phyloP scores from a whole-genome alignment of 2,329 filamentous ascomycete species.

The Penicillium palitans region DNA sequence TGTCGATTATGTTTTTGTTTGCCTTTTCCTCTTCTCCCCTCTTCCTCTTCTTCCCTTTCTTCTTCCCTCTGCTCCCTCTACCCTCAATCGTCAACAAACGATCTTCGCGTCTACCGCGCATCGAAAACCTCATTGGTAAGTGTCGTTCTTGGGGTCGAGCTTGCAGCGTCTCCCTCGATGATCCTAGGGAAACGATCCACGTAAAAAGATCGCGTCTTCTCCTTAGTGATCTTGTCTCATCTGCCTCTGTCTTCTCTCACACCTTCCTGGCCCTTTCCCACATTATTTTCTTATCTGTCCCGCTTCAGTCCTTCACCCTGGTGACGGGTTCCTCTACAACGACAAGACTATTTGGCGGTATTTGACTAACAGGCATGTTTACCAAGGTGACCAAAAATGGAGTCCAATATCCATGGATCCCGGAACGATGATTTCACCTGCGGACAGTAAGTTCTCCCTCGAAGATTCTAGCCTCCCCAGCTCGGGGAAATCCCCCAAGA shows the following conservation, averaged over 20 bases:
- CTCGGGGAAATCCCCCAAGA: neutral
- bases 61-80: neutral
- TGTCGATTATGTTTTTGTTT: neutral
- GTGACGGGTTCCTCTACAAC: neutral
- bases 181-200: neutral
- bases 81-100: neutral
- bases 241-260: neutral
- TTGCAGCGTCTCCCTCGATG: neutral
- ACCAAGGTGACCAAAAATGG: neutral
- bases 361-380: neutral
- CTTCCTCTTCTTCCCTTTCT: neutral
- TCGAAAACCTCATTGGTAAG: neutral
- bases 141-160: neutral
- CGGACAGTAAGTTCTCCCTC: conserved; percentile 32
- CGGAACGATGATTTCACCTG: conserved; percentile 5
- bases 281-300: too few species aligned
- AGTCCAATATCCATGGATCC: neutral
- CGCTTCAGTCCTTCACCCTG: neutral
- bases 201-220: neutral
- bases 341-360: too few species aligned
- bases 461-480: neutral
- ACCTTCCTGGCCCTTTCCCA: neutral
- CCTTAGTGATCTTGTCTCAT: neutral
- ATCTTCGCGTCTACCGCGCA: too few species aligned
- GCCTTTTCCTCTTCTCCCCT: neutral